Evolutionary conservation across 345 rosid genomes (phyloP).

Genomic region (Ceriops decandra): DNA sequence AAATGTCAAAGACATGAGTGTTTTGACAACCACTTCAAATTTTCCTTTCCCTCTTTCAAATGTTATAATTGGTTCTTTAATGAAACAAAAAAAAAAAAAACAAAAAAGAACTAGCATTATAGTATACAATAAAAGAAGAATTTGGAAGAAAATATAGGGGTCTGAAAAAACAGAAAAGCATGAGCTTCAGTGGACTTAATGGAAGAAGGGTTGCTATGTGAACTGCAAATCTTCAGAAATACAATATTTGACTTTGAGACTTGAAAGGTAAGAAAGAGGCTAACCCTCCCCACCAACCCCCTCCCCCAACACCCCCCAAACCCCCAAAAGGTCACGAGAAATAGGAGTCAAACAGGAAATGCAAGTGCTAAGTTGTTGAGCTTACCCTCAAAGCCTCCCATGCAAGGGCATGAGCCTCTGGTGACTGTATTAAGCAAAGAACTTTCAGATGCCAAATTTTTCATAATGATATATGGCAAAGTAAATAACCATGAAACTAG

Average conservation of each 20-base stretch:
- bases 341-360: background rate
- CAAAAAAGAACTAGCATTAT: background rate
- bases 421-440: conserved; percentile 19
- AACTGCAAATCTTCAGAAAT: background rate
- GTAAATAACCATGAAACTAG: conserved; percentile 1
- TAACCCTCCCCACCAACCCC: no score
- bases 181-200: background rate
- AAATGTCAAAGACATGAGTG: background rate
- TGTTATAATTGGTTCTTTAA: background rate
- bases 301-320: no score
- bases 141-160: conserved; percentile 1
- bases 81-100: background rate
- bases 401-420: conserved; percentile 35
- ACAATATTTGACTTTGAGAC: background rate
- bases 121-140: background rate
- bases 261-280: background rate
- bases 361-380: background rate
- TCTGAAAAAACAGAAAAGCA: background rate
- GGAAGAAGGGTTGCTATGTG: background rate
- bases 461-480: background rate
- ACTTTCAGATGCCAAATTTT: background rate
- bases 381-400: conserved; percentile 35
- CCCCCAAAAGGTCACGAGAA: background rate
- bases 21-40: background rate
- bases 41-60: background rate